These are phyloP conservation scores for Debaryomyces sp. DNA, from an alignment of 1,139 yeast genomes.

Conservation along the genomic window DNA sequence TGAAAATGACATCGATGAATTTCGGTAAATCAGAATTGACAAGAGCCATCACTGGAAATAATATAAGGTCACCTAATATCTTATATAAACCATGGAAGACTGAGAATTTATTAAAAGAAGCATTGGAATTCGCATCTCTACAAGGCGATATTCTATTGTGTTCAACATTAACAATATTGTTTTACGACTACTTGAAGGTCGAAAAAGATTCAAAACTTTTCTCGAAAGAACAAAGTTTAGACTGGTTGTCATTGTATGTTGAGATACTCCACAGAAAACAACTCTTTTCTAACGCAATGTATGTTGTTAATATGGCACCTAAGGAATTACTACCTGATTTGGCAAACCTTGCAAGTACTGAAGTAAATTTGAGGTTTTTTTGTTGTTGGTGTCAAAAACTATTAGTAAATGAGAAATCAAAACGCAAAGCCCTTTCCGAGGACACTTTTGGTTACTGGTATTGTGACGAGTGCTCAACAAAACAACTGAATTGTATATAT, in stretches of 20 bases:
- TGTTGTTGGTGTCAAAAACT: slow-evolving; percentile 72
- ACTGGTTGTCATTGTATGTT: slow-evolving; percentile 61
- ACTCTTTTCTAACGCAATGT: slow-evolving; percentile 60
- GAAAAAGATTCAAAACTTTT: slow-evolving; percentile 11
- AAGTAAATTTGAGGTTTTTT: slow-evolving; percentile 61
- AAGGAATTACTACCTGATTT: slow-evolving; percentile 38
- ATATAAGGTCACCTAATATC: not conserved
- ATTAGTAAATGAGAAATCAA: slow-evolving; percentile 64
- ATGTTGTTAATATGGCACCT: slow-evolving; percentile 54
- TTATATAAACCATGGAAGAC: slow-evolving; percentile 35
- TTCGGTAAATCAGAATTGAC: slow-evolving; percentile 32
- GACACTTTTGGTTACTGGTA: slow-evolving; percentile 73
- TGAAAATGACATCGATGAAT: not conserved
- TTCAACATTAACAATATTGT: slow-evolving; percentile 60
- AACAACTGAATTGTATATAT: slow-evolving; percentile 71
- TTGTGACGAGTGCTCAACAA: slow-evolving; percentile 69
- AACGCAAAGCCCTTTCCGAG: slow-evolving; percentile 29
- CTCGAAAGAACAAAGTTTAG: slow-evolving; percentile 38
- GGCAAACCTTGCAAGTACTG: slow-evolving; percentile 49
- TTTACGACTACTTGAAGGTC: slow-evolving; percentile 38
- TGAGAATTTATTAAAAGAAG: slow-evolving; percentile 36
- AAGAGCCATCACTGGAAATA: slow-evolving; percentile 27
- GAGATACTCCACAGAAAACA: slow-evolving; percentile 55
- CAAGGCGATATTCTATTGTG: slow-evolving; percentile 72
- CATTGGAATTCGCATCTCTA: slow-evolving; percentile 54